Evolutionary conservation across 345 rosid species (phyloP).

Genomic region (Eucalyptus curtisii): DNA sequence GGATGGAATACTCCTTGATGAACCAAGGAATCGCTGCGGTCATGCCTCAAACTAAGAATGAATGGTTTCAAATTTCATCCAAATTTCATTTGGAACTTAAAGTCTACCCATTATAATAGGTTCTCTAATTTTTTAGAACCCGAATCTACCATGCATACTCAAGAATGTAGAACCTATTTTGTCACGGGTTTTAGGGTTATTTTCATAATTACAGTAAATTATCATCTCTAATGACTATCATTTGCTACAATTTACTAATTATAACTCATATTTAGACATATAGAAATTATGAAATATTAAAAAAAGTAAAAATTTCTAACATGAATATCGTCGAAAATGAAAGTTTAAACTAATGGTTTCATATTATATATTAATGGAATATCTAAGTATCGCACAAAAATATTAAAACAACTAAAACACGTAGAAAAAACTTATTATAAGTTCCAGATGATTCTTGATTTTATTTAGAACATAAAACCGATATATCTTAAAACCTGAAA

Average conservation of each 20-base stretch:
- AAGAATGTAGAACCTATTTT: accelerated
- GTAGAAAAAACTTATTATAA: too few species aligned
- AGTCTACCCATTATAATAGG: not conserved
- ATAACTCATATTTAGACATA: too few species aligned
- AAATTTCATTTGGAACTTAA: accelerated
- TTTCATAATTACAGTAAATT: too few species aligned
- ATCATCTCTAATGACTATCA: too few species aligned
- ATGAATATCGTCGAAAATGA: too few species aligned
- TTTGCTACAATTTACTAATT: too few species aligned
- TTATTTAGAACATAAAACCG: too few species aligned
- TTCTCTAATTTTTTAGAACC: not conserved
- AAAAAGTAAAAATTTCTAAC: accelerated
- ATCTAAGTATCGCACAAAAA: accelerated
- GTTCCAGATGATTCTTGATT: too few species aligned
- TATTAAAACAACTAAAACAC: too few species aligned
- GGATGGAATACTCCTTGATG: not conserved
- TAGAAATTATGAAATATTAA: accelerated
- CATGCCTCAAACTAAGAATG: too few species aligned
- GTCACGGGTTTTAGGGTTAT: too few species aligned
- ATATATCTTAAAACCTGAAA: too few species aligned
- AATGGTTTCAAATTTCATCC: not conserved
- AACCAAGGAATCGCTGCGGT: accelerated
- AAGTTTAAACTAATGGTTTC: accelerated
- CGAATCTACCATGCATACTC: accelerated
- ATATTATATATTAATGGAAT: accelerated